Evolutionary conservation across 2,329 filamentous ascomycete genomes (phyloP), one percentile per base, ranked within the genome.

Genomic region (Lanzia echinophila): DNA sequence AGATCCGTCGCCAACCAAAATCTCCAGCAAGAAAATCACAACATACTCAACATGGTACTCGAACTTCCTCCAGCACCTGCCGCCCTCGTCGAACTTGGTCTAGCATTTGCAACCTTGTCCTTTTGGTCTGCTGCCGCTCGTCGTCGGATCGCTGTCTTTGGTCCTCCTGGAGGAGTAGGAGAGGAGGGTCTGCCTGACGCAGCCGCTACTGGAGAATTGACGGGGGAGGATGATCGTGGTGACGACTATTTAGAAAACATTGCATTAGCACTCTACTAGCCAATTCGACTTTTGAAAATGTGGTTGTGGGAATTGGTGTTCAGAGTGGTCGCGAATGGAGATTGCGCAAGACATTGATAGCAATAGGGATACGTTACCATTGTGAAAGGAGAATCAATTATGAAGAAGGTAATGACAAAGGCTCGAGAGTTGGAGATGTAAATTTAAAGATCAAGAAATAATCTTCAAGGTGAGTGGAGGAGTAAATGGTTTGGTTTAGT

Each of bases 1-100:
- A n/a, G n/a, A 19, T 28, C 8, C 28, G 31, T 20, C 31, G 7
- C 19, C 13, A 19, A 31, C 15, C n/a, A 41, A 45, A 24, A 34
- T 47, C 34, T 33, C 39, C 24, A 54, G 53, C 36, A 44, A 36
- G 28, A 53, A 54, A 46, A 51, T 22, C 42, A 38, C 15, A 36
- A 82, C 87, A 63, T 86, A 90, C 91, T 92, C 77, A 99, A 79
- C 94, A 99, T 99, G 50, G 94, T 99, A 76, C 90, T 95, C 73
- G 87, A 95, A 71, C 90, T 96, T 62, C 94, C 94, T 63, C 94
- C 94, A 17, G 94, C 94, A 65, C 94, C 94, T 33, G 94, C 94
- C 38, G 92, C 85, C 67, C 94, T 83, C 62, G 94, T 99, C 76
- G 88, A 95, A 71, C 86, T 88, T 48, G 94, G 94, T 64, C 94